Evolutionary conservation across 139 green algal genomes (phyloP).

Genomic region (Ostreobium quekettii): DNA sequence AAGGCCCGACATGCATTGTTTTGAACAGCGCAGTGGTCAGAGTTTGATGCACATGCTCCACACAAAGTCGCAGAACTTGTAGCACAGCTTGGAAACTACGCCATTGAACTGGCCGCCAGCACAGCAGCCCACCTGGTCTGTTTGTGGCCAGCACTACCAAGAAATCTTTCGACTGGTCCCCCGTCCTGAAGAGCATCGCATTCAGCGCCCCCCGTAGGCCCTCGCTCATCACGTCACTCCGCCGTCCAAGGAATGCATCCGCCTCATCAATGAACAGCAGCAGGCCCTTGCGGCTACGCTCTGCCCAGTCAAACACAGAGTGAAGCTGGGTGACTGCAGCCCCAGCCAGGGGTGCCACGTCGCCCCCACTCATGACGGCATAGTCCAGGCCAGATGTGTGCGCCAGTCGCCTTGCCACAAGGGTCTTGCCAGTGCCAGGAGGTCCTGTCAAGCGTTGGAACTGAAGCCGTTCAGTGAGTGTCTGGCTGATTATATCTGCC

Average conservation of each 20-base stretch:
- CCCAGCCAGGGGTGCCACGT: slow-evolving; percentile 84
- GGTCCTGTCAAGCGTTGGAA: slow-evolving; percentile 44
- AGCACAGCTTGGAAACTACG: no score
- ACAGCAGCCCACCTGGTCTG: slow-evolving; percentile 65
- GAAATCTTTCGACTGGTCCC: slow-evolving; percentile 59
- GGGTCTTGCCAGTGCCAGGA: slow-evolving; percentile 89
- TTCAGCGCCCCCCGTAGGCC: slow-evolving; percentile 86
- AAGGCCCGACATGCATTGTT: no score
- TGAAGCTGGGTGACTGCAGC: slow-evolving; percentile 93
- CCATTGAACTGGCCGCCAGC: no score
- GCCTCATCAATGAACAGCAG: slow-evolving; percentile 94
- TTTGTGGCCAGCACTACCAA: slow-evolving; percentile 91
- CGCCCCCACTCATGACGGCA: slow-evolving; percentile 92
- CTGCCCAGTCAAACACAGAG: slow-evolving; percentile 94
- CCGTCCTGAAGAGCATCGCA: slow-evolving; percentile 81
- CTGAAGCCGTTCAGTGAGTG: no score
- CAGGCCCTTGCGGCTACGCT: slow-evolving; percentile 69
- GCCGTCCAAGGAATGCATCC: slow-evolving; percentile 90
- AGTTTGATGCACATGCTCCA: no score
- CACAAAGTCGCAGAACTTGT: no score
- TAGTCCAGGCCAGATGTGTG: slow-evolving; percentile 90
- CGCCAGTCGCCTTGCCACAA: slow-evolving; percentile 92
- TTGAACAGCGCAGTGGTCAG: no score
- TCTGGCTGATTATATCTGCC: no score
- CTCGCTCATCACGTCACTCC: slow-evolving; percentile 78